These are phyloP conservation scores for Dalbergia cochinchinensis DNA, from an alignment of 306 rosid species.

Conservation along the genomic window DNA sequence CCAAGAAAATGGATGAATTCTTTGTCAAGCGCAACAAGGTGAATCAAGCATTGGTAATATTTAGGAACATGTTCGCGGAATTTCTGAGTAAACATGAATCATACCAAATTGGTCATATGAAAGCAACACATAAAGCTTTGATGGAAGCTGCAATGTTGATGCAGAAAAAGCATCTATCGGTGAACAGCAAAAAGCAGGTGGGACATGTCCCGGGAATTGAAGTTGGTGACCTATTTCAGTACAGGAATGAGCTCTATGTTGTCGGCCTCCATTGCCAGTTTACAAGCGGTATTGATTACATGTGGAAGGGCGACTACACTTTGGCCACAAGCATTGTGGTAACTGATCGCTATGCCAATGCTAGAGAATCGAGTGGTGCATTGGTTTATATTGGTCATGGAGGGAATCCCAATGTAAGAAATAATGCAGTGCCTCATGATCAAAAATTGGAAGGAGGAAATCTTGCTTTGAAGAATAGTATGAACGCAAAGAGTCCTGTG, in stretches of 20 bases:
- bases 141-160: constrained; percentile 10
- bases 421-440: not conserved
- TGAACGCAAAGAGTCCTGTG: constrained; percentile 43
- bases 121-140: not conserved
- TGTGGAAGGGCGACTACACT: not conserved
- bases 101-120: not conserved
- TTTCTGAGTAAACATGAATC: not conserved
- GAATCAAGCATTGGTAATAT: constrained; percentile 37
- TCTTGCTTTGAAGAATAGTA: constrained; percentile 60
- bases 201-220: constrained; percentile 54
- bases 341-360: constrained; percentile 44
- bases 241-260: constrained; percentile 46
- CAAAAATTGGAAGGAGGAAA: constrained; percentile 53
- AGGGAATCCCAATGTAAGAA: constrained; percentile 37
- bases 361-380: not conserved
- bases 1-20: not conserved
- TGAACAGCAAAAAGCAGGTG: constrained; percentile 21
- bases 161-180: not conserved
- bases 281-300: constrained; percentile 53
- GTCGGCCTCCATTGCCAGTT: constrained; percentile 57
- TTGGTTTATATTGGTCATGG: constrained; percentile 58
- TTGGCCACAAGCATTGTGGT: constrained; percentile 61
- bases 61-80: not conserved
- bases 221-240: constrained; percentile 54
- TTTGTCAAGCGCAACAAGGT: constrained; percentile 27